Evolutionary conservation across 2,329 filamentous ascomycete species (phyloP).

Genomic region (Alternaria sp.): DNA sequence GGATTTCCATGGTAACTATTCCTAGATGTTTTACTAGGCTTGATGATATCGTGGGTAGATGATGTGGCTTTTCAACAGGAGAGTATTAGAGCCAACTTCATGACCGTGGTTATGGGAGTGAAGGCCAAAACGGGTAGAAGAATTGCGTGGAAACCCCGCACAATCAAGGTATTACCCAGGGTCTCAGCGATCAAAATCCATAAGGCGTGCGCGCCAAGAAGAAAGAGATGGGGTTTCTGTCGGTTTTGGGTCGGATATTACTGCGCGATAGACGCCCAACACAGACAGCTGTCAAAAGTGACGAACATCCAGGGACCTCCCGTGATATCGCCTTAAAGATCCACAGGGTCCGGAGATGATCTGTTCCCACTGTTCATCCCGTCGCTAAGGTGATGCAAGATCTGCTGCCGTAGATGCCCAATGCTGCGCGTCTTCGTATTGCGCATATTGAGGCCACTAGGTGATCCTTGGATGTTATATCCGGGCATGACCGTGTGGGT

Average conservation of each 20-base stretch:
- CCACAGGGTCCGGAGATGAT: slow-evolving; percentile 13
- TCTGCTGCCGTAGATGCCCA: slow-evolving; percentile 14
- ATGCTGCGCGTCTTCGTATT: slow-evolving; percentile 14
- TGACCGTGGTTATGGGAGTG: not conserved
- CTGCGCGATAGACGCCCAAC: not conserved
- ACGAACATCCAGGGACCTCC: slow-evolving; percentile 1
- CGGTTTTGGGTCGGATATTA: not conserved
- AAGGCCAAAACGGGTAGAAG: not conserved
- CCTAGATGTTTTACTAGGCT: slow-evolving; percentile 5
- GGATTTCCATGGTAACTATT: slow-evolving; percentile 6
- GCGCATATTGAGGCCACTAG: slow-evolving; percentile 6
- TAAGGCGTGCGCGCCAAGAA: not conserved
- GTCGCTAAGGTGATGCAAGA: slow-evolving; percentile 10
- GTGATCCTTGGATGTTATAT: slow-evolving; percentile 6
- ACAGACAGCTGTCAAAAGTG: slow-evolving; percentile 1
- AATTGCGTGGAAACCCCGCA: not conserved
- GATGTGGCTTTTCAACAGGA: slow-evolving; percentile 5
- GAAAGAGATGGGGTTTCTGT: not conserved
- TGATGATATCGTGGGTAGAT: not conserved
- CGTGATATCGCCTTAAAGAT: not conserved
- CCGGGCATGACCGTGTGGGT: slow-evolving; percentile 9
- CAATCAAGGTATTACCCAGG: not conserved
- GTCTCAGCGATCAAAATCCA: not conserved
- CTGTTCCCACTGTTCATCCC: slow-evolving; percentile 8
- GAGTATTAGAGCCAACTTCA: not conserved